phyloP scores from a whole-genome alignment of 2,329 filamentous ascomycete genomes.

The Colletotrichum sp. region DNA sequence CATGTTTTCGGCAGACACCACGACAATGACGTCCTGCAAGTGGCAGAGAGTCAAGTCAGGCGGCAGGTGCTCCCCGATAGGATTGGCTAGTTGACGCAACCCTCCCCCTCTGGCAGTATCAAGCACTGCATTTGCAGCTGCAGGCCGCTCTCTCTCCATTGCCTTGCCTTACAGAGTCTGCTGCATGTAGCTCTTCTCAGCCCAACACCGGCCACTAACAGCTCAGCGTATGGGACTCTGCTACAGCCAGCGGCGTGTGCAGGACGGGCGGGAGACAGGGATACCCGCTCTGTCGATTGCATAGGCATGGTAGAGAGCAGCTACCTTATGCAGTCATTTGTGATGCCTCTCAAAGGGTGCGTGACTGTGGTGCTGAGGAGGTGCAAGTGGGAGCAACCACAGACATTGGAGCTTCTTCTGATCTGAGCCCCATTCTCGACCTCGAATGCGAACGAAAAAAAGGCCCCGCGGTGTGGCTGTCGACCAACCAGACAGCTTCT shows the following conservation, averaged over 20 bases:
- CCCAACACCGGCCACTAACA: constrained; percentile 13
- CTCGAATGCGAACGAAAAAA: constrained; percentile 19
- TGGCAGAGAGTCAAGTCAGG: constrained; percentile 21
- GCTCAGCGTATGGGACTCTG: background rate
- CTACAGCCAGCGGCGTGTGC: constrained; percentile 8
- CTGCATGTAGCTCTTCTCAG: constrained; percentile 13
- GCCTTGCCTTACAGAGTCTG: background rate
- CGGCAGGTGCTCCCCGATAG: background rate
- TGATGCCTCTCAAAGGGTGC: background rate
- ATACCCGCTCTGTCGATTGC: constrained; percentile 7
- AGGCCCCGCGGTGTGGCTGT: background rate
- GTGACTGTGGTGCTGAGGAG: background rate
- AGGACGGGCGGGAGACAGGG: constrained; percentile 17
- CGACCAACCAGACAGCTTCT: constrained; percentile 5
- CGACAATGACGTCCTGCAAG: constrained; percentile 20
- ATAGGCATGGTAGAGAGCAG: background rate
- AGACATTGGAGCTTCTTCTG: background rate
- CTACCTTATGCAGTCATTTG: constrained; percentile 2
- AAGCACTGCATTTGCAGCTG: constrained; percentile 17
- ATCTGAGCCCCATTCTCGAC: constrained; percentile 2
- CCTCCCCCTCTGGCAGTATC: background rate
- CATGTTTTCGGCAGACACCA: constrained; percentile 1
- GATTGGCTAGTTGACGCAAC: constrained; percentile 17
- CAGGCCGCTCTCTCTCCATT: background rate
- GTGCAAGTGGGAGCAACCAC: background rate